Percentiles rank a stretch among this genome's conserved stretches.
Conservation (phyloP, 306 rosid genomes). For the Corylus avellana region DNA sequence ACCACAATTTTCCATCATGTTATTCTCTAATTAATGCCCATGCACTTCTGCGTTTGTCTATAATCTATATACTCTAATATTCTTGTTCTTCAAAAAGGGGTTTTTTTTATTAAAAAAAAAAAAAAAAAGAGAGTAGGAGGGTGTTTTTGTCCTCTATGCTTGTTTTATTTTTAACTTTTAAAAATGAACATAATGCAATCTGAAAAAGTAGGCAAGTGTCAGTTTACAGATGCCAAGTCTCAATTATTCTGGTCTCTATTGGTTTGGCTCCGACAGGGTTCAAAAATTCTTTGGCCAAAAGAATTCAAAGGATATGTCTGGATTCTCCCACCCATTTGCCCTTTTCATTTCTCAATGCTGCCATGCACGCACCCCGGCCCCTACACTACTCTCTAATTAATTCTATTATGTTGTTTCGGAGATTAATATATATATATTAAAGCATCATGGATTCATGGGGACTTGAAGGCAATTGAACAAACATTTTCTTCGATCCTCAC, state of each 20-base stretch:
- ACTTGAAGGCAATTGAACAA: too few species aligned
- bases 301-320: slow-evolving; percentile 34
- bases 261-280: slow-evolving; percentile 22
- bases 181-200: background rate
- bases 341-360: slow-evolving; percentile 28
- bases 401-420: background rate
- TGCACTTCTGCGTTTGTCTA: slow-evolving; percentile 28
- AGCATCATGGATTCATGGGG: too few species aligned
- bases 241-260: slow-evolving; percentile 1
- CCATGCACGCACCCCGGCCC: slow-evolving; percentile 25
- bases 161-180: background rate
- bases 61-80: background rate
- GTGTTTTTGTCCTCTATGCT: too few species aligned
- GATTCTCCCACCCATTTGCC: slow-evolving; percentile 38
- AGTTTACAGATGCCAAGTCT: slow-evolving; percentile 6
- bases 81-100: slow-evolving; percentile 5
- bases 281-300: slow-evolving; percentile 6
- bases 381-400: too few species aligned
- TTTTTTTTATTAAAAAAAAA: background rate
- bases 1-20: slow-evolving; percentile 39
- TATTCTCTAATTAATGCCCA: slow-evolving; percentile 36
- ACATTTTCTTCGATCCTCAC: too few species aligned
- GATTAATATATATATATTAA: too few species aligned
- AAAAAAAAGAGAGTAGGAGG: too few species aligned
- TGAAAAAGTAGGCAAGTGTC: slow-evolving; percentile 20